phyloP scores from a whole-genome alignment of 257 asterid genomes.

The Linaria vulgaris region DNA sequence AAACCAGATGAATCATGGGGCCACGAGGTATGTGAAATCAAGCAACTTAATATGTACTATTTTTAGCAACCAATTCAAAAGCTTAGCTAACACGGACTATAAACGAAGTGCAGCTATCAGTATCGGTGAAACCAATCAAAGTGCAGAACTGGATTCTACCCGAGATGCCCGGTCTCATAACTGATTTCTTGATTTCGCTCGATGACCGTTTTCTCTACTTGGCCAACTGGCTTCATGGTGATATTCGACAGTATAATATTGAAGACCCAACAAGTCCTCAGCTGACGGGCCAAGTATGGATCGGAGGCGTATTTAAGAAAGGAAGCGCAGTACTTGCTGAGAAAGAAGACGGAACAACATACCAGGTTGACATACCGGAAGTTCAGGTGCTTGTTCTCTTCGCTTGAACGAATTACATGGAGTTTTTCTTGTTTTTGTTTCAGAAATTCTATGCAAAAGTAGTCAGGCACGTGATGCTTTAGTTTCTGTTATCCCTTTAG shows the following conservation, averaged over 20 bases:
- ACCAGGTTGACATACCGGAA: slow-evolving; percentile 71
- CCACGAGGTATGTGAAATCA: slow-evolving; percentile 63
- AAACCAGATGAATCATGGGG: slow-evolving; percentile 75
- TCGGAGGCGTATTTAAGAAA: slow-evolving; percentile 67
- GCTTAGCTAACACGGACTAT: neutral
- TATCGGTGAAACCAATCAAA: slow-evolving; percentile 54
- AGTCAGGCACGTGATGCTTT: too few relatives aligned
- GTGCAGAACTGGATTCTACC: slow-evolving; percentile 76
- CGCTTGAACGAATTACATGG: too few relatives aligned
- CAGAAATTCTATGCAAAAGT: neutral
- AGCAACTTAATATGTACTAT: neutral
- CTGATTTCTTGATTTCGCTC: slow-evolving; percentile 66
- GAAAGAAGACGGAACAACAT: slow-evolving; percentile 73
- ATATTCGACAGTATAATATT: slow-evolving; percentile 78
- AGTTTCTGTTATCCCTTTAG: too few relatives aligned
- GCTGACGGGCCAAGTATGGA: slow-evolving; percentile 77
- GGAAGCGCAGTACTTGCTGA: slow-evolving; percentile 70
- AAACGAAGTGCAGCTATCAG: slow-evolving; percentile 46
- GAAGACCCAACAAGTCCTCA: slow-evolving; percentile 71
- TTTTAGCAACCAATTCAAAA: neutral
- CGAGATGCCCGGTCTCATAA: slow-evolving; percentile 70
- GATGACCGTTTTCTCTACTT: slow-evolving; percentile 62
- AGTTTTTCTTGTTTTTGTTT: too few relatives aligned
- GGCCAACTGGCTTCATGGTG: slow-evolving; percentile 96
- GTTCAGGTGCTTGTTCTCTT: slow-evolving; percentile 54